Conservation (phyloP, 495 filamentous ascomycete species). For the Trichoderma virens region DNA sequence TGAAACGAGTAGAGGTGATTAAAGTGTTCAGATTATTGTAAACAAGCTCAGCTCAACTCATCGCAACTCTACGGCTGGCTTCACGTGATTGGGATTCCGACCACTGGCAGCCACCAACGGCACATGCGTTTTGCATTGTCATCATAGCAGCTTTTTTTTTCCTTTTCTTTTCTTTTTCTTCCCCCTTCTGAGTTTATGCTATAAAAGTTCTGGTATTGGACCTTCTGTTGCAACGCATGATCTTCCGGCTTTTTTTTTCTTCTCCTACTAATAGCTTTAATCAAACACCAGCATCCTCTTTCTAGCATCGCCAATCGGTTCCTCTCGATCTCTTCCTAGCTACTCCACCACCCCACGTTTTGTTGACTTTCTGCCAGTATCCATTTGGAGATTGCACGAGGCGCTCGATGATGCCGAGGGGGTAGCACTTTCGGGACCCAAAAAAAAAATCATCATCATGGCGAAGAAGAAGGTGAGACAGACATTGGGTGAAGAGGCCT, state of each 20-base stretch:
- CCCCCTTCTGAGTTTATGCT: neutral
- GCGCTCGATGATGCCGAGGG: neutral
- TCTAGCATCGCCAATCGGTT: neutral
- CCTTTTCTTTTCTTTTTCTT: neutral
- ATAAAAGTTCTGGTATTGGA: neutral
- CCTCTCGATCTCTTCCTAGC: neutral
- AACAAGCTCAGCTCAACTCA: too few species aligned
- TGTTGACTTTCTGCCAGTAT: neutral
- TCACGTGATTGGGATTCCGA: neutral
- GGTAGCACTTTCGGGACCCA: neutral
- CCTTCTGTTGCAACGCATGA: neutral
- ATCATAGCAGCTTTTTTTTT: too few species aligned
- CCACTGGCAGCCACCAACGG: neutral
- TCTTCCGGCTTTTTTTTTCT: neutral
- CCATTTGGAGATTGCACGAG: neutral
- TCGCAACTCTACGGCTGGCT: neutral
- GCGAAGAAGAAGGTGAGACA: conserved; percentile 10
- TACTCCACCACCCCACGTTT: neutral
- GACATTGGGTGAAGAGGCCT: neutral
- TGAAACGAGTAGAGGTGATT: neutral
- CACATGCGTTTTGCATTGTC: neutral
- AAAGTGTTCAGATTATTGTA: too few species aligned
- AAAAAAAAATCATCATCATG: neutral
- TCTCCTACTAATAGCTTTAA: neutral
- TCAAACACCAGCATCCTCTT: neutral